Conservation (phyloP, 2,329 filamentous ascomycete species). For the Colletotrichum sp. region DNA sequence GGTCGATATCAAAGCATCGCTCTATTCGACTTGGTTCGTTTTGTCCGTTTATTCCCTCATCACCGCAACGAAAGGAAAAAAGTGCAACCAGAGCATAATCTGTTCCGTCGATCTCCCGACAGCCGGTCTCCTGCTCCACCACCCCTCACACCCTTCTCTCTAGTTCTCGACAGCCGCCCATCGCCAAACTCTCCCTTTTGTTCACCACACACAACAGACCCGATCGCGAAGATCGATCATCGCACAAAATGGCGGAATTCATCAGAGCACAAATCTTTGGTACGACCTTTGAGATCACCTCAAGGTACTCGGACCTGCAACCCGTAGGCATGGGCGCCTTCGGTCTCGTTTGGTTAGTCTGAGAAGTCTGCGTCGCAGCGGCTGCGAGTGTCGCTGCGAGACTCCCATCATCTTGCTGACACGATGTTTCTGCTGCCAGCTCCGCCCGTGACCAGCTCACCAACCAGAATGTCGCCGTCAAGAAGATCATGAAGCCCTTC, state of each 20-base stretch:
- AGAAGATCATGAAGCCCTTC: conserved; percentile 99
- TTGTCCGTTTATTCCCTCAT: not conserved
- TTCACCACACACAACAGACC: not conserved
- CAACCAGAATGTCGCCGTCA: conserved; percentile 94
- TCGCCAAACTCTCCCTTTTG: not conserved
- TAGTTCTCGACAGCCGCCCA: not conserved
- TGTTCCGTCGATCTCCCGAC: conserved; percentile 4
- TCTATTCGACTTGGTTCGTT: not conserved
- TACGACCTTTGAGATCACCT: conserved; percentile 99
- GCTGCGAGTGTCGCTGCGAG: not conserved
- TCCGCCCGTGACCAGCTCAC: conserved; percentile 98
- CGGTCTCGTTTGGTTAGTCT: conserved; percentile 88
- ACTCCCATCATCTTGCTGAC: conserved; percentile 6
- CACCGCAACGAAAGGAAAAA: not conserved
- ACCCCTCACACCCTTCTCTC: conserved; percentile 4
- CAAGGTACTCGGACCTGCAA: conserved; percentile 95
- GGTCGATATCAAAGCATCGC: not conserved
- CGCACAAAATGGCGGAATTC: conserved; percentile 91
- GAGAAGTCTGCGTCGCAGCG: conserved; percentile 9
- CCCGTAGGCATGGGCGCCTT: conserved; percentile 99
- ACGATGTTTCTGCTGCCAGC: conserved; percentile 49
- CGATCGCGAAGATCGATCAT: conserved; percentile 12
- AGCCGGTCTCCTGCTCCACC: not conserved
- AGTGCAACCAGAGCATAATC: not conserved
- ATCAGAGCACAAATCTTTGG: conserved; percentile 99